A percentile compares a stretch with the other conserved stretches of the same genome.
Evolutionary conservation across 768 basidiomycete species (phyloP).

Genomic region (Butyriboletus loyo): DNA sequence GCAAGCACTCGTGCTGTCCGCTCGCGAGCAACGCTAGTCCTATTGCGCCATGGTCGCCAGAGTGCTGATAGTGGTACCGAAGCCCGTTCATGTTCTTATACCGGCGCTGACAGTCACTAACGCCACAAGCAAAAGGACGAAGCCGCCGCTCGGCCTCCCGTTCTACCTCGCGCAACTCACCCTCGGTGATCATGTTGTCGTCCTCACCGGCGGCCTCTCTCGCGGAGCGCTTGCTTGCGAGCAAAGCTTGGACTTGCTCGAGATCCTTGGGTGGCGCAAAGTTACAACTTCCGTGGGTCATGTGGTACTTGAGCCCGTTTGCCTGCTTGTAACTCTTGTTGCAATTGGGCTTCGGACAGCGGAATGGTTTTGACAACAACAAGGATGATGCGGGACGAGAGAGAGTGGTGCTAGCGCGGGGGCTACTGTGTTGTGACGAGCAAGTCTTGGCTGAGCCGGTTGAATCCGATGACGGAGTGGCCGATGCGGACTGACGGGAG

Average conservation of each 20-base stretch:
- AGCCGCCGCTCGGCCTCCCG: conserved; percentile 80
- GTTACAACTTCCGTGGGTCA: conserved; percentile 90
- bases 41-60: conserved; percentile 89
- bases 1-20: conserved; percentile 60
- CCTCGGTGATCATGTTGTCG: conserved; percentile 47
- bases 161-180: conserved; percentile 69
- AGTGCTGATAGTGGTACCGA: conserved; percentile 95
- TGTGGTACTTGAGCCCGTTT: conserved; percentile 92
- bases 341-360: conserved; percentile 92
- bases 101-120: conserved; percentile 79
- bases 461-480: conserved; percentile 17
- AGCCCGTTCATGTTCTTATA: conserved; percentile 99
- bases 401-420: conserved; percentile 44
- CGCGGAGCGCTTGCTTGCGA: conserved; percentile 46
- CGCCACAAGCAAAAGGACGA: conserved; percentile 85
- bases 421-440: conserved; percentile 24
- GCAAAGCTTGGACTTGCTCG: conserved; percentile 69
- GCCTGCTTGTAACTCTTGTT: conserved; percentile 97
- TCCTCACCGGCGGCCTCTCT: conserved; percentile 43
- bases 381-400: conserved; percentile 55
- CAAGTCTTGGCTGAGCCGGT: conserved; percentile 23
- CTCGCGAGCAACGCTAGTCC: conserved; percentile 82
- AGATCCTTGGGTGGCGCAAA: conserved; percentile 87
- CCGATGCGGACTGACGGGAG: conserved; percentile 15
- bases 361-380: conserved; percentile 82